Evolutionary conservation across 1,284 basidiomycete genomes (phyloP).

Genomic region (Malassezia arunalokei): DNA sequence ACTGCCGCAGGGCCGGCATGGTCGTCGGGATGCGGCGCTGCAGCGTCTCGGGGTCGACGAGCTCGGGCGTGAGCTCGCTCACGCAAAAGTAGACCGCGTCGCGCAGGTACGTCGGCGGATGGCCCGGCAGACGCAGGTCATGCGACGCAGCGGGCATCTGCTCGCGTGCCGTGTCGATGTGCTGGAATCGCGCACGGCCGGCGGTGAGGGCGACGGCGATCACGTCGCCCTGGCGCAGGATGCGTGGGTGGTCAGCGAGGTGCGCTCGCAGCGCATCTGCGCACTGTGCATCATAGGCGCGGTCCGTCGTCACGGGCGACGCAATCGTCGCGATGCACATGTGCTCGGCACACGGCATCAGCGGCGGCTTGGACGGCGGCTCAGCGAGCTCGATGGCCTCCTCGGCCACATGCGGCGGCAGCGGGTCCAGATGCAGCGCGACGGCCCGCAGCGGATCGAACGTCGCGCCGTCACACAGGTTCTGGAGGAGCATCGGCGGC

Average conservation of each 20-base stretch:
- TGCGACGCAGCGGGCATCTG: background rate
- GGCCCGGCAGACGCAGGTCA: background rate
- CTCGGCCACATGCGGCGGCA: slow-evolving; percentile 7
- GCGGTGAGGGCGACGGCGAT: slow-evolving; percentile 60
- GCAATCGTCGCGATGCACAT: slow-evolving; percentile 72
- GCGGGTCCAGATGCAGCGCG: slow-evolving; percentile 18
- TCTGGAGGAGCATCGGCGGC: slow-evolving; percentile 28
- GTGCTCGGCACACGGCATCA: slow-evolving; percentile 35
- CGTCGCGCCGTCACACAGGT: slow-evolving; percentile 21
- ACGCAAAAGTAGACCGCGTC: slow-evolving; percentile 63
- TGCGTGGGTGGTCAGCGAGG: slow-evolving; percentile 55
- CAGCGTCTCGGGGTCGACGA: slow-evolving; percentile 4
- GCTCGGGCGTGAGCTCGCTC: slow-evolving; percentile 59
- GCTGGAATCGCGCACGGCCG: slow-evolving; percentile 43
- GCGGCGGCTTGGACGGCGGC: slow-evolving; percentile 23
- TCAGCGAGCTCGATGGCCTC: background rate
- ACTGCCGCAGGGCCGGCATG: slow-evolving; percentile 3
- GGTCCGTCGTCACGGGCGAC: slow-evolving; percentile 64
- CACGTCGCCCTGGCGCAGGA: slow-evolving; percentile 70
- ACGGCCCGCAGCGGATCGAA: slow-evolving; percentile 15
- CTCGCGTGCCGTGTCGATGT: slow-evolving; percentile 36
- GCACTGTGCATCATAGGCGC: slow-evolving; percentile 61
- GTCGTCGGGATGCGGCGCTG: background rate
- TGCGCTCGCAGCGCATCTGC: slow-evolving; percentile 58
- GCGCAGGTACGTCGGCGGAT: slow-evolving; percentile 22